Evolutionary conservation across 345 rosid genomes (phyloP).

Genomic region (Schrenkiella parvula): DNA sequence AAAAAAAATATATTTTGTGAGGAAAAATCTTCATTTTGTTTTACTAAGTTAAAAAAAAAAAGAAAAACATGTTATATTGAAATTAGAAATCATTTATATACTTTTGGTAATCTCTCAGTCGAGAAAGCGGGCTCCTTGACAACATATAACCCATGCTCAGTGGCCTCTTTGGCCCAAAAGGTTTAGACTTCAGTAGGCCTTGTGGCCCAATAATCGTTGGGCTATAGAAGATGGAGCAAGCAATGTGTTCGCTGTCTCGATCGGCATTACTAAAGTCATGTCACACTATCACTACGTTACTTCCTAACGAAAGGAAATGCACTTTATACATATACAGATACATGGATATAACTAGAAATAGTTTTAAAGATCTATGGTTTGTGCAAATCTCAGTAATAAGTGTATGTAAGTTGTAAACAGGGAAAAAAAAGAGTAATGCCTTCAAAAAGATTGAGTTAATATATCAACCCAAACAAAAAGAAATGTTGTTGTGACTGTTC

Average conservation of each 20-base stretch:
- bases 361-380: neutral
- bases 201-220: neutral
- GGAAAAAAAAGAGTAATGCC: neutral
- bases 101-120: neutral
- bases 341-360: neutral
- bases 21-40: neutral
- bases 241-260: neutral
- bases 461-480: neutral
- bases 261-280: too few relatives aligned
- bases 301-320: neutral
- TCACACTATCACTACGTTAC: too few relatives aligned
- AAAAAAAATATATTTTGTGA: neutral
- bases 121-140: too few relatives aligned
- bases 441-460: neutral
- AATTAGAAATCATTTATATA: neutral
- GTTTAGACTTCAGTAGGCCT: neutral
- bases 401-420: neutral
- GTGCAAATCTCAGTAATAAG: neutral
- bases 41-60: neutral
- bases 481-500: neutral
- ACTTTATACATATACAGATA: neutral
- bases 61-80: neutral
- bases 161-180: neutral
- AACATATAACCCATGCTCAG: neutral
- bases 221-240: neutral